A percentile compares a stretch with the other conserved stretches of the same genome.
These are phyloP conservation scores for Barnettozyma sucrosica DNA, from an alignment of 805 yeast genomes.

Conservation along the genomic window DNA sequence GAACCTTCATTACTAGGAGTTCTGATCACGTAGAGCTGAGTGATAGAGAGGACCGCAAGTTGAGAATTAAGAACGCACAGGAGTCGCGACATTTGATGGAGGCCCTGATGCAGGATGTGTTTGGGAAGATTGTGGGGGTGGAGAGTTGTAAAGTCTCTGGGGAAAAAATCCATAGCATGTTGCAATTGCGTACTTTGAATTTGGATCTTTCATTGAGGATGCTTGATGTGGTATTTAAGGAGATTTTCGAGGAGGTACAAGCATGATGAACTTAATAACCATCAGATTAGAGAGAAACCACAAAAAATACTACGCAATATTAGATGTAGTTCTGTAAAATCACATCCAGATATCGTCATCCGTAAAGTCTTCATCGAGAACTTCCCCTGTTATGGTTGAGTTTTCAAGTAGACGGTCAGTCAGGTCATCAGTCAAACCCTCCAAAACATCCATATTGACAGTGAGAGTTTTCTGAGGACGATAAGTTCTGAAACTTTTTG, in stretches of 20 bases:
- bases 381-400: background rate
- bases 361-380: background rate
- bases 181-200: slow-evolving; percentile 71
- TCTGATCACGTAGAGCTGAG: slow-evolving; percentile 29
- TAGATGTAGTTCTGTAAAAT: background rate
- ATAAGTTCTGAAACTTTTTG: background rate
- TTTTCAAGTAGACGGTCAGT: background rate
- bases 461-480: background rate
- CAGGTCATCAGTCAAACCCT: background rate
- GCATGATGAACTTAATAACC: background rate
- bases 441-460: background rate
- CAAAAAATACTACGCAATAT: background rate
- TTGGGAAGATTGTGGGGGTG: slow-evolving; percentile 70
- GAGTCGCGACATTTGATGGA: slow-evolving; percentile 57
- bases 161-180: slow-evolving; percentile 49
- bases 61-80: slow-evolving; percentile 45
- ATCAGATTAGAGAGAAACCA: too few species aligned
- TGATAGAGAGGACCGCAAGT: slow-evolving; percentile 40
- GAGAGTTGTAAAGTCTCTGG: slow-evolving; percentile 61
- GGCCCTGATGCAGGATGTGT: slow-evolving; percentile 53
- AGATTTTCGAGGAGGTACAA: slow-evolving; percentile 24
- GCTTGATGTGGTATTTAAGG: slow-evolving; percentile 50
- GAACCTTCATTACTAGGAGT: slow-evolving; percentile 34
- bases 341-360: background rate
- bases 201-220: slow-evolving; percentile 54